Conservation (phyloP, 768 basidiomycete genomes). For the Leccinum fibrillosum region DNA sequence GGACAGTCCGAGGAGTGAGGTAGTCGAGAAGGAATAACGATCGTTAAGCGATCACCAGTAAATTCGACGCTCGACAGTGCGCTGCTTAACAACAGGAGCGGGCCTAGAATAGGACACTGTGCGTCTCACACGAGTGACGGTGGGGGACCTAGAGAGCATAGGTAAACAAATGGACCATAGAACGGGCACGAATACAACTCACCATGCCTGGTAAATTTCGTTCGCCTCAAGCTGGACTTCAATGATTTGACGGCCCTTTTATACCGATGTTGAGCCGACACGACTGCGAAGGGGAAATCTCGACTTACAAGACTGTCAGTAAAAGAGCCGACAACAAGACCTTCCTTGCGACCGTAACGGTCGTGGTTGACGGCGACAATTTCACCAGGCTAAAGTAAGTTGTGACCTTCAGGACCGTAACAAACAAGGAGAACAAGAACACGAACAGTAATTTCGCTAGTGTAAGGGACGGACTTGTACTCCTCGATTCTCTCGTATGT, state of each 20-base stretch:
- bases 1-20: slow-evolving; percentile 16
- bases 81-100: slow-evolving; percentile 38
- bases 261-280: slow-evolving; percentile 1
- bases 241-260: slow-evolving; percentile 80
- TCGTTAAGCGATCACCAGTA: slow-evolving; percentile 54
- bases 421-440: not conserved
- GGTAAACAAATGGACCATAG: slow-evolving; percentile 2
- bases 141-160: slow-evolving; percentile 56
- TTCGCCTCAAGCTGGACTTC: slow-evolving; percentile 75
- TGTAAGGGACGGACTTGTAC: slow-evolving; percentile 20
- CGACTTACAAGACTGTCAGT: slow-evolving; percentile 62
- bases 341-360: slow-evolving; percentile 63
- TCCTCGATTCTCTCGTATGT: slow-evolving; percentile 34
- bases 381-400: slow-evolving; percentile 60
- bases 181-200: slow-evolving; percentile 5
- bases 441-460: slow-evolving; percentile 38
- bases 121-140: slow-evolving; percentile 73
- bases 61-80: slow-evolving; percentile 71
- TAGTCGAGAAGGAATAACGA: not conserved
- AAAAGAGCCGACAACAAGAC: slow-evolving; percentile 76
- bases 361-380: slow-evolving; percentile 74
- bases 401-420: not conserved
- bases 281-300: not conserved
- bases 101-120: slow-evolving; percentile 61
- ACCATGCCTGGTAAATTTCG: slow-evolving; percentile 71